Base-by-base conservation (phyloP, 1,284 basidiomycete species). In the Lentinula novae-zelandiae region DNA sequence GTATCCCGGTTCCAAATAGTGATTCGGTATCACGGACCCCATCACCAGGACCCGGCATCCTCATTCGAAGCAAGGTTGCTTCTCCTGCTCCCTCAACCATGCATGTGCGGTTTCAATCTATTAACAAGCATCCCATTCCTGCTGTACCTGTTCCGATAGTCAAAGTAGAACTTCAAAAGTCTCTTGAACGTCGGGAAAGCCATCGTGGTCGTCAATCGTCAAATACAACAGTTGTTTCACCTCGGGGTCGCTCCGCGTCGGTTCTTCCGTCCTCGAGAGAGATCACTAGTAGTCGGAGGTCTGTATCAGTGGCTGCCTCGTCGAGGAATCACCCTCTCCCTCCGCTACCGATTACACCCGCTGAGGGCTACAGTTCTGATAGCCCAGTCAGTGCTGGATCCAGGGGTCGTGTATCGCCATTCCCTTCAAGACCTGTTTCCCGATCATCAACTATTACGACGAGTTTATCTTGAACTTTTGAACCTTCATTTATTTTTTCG, bases 401-500 rank as follows among this genome's bases (percentile, higher is more conserved):
- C 17, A 12, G 61, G 22, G 61, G 61, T 40, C 53, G 61, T 15
- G 42, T 59, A 22, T 62, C 61, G 17, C 57, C 61, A 12, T 62
- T 62, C 34, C 61, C 61, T 49, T 49, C 57, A 27, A 62, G 57
- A 38, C 57, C 61, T 15, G 36, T 42, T 50, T 62, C 57, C 13
- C 46, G 61, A 34, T 22, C 48, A 7, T 54, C 53, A 13, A 39
- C 34, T 40, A 20, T 54, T 1, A 39, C 36, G 27, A 20, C 36
- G 13, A 5, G 33, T 33, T n/a, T 46, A 20, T 20, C 17, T 40
- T 54, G 53, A 54, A n/a, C 22, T 54, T 54, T 46, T 12, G 17
- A n/a, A 27, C 6, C 9, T 54, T 42, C 33, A 20, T 39, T 3
- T 39, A 38, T 39, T 34, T 17, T 52, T 27, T 6, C 36, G 20